Conservation (phyloP, 306 rosid genomes). For the Cajanus cajan region DNA sequence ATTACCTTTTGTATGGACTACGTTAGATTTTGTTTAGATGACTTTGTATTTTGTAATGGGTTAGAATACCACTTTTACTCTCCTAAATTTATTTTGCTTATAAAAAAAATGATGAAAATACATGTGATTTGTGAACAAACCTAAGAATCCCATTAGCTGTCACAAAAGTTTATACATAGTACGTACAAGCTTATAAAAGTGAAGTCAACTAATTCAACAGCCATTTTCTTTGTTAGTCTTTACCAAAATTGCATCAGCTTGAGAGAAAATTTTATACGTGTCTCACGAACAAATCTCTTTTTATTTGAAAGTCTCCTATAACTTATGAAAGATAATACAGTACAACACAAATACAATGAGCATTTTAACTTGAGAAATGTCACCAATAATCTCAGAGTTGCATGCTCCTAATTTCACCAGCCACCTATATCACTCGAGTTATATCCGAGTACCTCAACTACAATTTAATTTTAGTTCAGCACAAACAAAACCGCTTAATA, state of each 20-base stretch:
- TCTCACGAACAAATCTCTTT: neutral
- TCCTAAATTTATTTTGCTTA: too few relatives aligned
- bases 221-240: neutral
- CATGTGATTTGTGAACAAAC: too few relatives aligned
- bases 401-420: neutral
- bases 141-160: too few relatives aligned
- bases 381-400: neutral
- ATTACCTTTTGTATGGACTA: too few relatives aligned
- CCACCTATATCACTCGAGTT: neutral
- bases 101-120: too few relatives aligned
- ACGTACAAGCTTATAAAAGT: too few relatives aligned
- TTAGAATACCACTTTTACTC: too few relatives aligned
- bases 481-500: too few relatives aligned
- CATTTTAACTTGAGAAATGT: neutral
- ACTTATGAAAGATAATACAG: neutral
- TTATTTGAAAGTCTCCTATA: neutral
- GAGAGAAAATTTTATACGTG: neutral
- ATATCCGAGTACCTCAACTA: neutral
- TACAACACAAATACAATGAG: neutral
- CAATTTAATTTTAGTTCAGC: neutral
- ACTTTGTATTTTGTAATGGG: too few relatives aligned
- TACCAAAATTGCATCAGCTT: neutral
- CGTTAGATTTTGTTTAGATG: too few relatives aligned
- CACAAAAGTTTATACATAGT: too few relatives aligned
- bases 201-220: neutral